Percentiles rank a stretch among this genome's conserved stretches.
Evolutionary conservation across 768 basidiomycete species (phyloP).

Genomic region (Botryobasidium botryosum): DNA sequence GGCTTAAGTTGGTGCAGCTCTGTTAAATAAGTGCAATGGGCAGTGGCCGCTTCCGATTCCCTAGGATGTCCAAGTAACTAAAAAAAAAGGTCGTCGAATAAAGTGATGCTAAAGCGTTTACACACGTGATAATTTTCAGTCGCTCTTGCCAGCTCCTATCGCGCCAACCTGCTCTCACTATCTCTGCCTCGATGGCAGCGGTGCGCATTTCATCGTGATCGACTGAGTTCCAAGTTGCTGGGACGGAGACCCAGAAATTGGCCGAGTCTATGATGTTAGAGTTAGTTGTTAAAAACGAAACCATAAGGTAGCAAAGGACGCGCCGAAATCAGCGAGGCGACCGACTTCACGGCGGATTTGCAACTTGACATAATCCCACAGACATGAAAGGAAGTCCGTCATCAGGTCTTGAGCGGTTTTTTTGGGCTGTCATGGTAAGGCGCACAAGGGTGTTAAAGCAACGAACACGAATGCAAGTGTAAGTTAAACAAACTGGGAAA

Average conservation of each 20-base stretch:
- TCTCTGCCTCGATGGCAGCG: slow-evolving; percentile 53
- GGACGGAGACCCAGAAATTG: slow-evolving; percentile 34
- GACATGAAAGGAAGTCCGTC: slow-evolving; percentile 33
- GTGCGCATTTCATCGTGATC: slow-evolving; percentile 77
- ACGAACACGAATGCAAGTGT: too few species aligned
- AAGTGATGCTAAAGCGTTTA: slow-evolving; percentile 2
- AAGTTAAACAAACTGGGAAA: too few species aligned
- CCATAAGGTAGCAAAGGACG: slow-evolving; percentile 14
- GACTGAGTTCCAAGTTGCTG: slow-evolving; percentile 79
- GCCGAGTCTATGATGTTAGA: neutral
- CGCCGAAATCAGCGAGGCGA: slow-evolving; percentile 69
- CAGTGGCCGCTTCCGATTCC: slow-evolving; percentile 68
- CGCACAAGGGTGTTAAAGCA: neutral
- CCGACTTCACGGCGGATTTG: slow-evolving; percentile 80
- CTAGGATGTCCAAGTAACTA: slow-evolving; percentile 17
- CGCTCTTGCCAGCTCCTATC: slow-evolving; percentile 68
- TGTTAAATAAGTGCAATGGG: slow-evolving; percentile 69
- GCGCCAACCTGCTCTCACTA: too few species aligned
- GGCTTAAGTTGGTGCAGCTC: slow-evolving; percentile 61
- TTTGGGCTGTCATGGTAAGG: neutral
- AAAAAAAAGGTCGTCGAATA: neutral
- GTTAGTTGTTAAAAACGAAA: slow-evolving; percentile 16
- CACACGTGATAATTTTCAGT: slow-evolving; percentile 60
- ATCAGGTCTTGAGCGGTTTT: slow-evolving; percentile 41
- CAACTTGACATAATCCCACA: slow-evolving; percentile 45